Evolutionary conservation across 2,329 filamentous ascomycete species (phyloP).

Genomic region (Phyllosticta citriasiana): DNA sequence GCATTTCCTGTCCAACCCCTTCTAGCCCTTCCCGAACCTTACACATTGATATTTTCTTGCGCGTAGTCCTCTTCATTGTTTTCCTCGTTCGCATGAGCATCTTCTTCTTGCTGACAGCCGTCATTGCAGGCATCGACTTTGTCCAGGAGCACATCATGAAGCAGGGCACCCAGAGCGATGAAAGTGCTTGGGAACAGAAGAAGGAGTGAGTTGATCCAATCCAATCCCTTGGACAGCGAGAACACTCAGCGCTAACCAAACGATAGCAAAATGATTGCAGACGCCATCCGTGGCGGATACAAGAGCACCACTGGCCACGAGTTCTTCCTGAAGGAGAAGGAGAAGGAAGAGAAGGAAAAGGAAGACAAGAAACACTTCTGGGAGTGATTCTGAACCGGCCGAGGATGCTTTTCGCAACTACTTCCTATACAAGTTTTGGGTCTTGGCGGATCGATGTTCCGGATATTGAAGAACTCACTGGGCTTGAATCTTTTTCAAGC

Average conservation of each 20-base stretch:
- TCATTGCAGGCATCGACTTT: constrained; percentile 9
- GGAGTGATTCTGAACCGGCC: not conserved
- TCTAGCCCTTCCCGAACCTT: not conserved
- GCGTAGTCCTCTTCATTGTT: not conserved
- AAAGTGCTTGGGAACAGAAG: constrained; percentile 7
- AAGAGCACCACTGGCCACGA: constrained; percentile 7
- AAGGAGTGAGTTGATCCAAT: not conserved
- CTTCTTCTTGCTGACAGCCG: constrained; percentile 2
- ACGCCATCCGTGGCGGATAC: constrained; percentile 4
- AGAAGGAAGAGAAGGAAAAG: not conserved
- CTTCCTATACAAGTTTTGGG: too few relatives aligned
- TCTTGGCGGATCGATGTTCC: too few relatives aligned
- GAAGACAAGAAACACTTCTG: not conserved
- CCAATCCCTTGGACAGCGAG: too few relatives aligned
- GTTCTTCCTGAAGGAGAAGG: constrained; percentile 9
- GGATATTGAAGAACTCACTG: too few relatives aligned
- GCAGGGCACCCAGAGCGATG: constrained; percentile 2
- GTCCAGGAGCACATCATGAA: constrained; percentile 9
- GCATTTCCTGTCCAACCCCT: not conserved
- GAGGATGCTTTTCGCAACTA: not conserved
- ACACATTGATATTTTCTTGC: not conserved
- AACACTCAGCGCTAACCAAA: too few relatives aligned
- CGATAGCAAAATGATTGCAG: not conserved
- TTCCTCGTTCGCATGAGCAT: not conserved
- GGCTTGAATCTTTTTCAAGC: too few relatives aligned